Percentiles rank a stretch among this genome's conserved stretches.
Evolutionary conservation across 768 basidiomycete species (phyloP).

Genomic region (Hypholoma sublateritium): DNA sequence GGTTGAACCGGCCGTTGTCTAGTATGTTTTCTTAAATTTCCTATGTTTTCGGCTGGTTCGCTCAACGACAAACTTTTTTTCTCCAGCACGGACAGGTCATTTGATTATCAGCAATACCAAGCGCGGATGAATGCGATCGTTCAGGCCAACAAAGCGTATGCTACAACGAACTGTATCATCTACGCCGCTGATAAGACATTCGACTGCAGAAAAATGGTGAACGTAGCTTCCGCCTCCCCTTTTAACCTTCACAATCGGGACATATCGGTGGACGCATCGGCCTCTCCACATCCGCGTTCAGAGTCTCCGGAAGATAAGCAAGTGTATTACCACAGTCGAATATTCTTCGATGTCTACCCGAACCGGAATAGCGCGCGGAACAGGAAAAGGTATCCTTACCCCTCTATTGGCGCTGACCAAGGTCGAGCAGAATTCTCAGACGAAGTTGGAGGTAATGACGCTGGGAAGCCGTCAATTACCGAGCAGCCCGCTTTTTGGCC

Average conservation of each 20-base stretch:
- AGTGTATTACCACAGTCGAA: slow-evolving; percentile 13
- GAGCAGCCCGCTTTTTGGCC: too few relatives aligned
- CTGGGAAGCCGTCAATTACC: too few relatives aligned
- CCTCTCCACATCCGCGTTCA: slow-evolving; percentile 26
- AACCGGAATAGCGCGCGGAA: slow-evolving; percentile 13
- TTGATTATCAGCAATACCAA: slow-evolving; percentile 52
- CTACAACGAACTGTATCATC: slow-evolving; percentile 6
- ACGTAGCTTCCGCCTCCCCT: slow-evolving; percentile 57
- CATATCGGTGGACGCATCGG: slow-evolving; percentile 22
- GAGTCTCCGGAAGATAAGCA: slow-evolving; percentile 19
- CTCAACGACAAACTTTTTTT: background rate
- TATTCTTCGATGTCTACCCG: slow-evolving; percentile 16
- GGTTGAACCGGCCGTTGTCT: slow-evolving; percentile 20
- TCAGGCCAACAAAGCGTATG: slow-evolving; percentile 60
- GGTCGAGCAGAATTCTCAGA: too few relatives aligned
- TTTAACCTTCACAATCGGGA: slow-evolving; percentile 55
- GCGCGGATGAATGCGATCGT: slow-evolving; percentile 58
- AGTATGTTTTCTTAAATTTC: slow-evolving; percentile 21
- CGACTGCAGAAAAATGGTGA: slow-evolving; percentile 64
- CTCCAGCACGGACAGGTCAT: slow-evolving; percentile 24
- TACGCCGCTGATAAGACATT: slow-evolving; percentile 1
- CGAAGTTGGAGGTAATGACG: too few relatives aligned
- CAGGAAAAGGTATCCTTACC: slow-evolving; percentile 14
- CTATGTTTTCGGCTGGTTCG: background rate
- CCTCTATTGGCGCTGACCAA: slow-evolving; percentile 7